A percentile compares a stretch with the other conserved stretches of the same genome.
These are phyloP conservation scores for Fusarium sp. DNA, from an alignment of 2,329 filamentous ascomycete genomes.

Conservation along the genomic window DNA sequence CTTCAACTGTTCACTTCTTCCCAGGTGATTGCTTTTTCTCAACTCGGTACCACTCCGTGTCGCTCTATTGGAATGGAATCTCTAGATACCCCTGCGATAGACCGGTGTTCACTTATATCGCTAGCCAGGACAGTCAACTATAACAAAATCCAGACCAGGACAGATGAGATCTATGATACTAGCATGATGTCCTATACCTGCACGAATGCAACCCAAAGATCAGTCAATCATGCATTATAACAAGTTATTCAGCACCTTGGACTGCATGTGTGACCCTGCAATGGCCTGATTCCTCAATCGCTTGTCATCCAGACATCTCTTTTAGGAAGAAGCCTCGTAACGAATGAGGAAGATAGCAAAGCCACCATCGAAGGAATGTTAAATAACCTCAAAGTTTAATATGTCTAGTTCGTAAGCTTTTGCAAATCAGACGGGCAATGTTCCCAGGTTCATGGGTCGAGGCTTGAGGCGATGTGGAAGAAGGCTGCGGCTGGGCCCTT, in stretches of 20 bases:
- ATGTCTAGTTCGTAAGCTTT: neutral
- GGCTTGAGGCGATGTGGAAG: slow-evolving; percentile 1
- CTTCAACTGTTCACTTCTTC: neutral
- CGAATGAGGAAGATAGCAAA: slow-evolving; percentile 17
- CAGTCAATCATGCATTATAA: slow-evolving; percentile 13
- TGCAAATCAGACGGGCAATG: neutral
- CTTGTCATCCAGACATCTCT: slow-evolving; percentile 16
- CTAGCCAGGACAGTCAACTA: neutral
- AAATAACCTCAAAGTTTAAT: slow-evolving; percentile 40
- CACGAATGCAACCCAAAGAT: slow-evolving; percentile 26
- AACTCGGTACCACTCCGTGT: neutral
- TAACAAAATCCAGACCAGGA: slow-evolving; percentile 16
- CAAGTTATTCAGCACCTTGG: slow-evolving; percentile 18
- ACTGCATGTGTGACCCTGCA: slow-evolving; percentile 29
- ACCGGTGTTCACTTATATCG: neutral
- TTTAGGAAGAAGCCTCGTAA: slow-evolving; percentile 18
- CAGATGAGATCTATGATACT: slow-evolving; percentile 39
- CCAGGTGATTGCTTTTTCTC: neutral
- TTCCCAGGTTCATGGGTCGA: slow-evolving; percentile 21
- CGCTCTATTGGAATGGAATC: slow-evolving; percentile 5
- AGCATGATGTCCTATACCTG: neutral
- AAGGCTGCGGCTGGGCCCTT: neutral
- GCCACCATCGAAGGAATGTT: neutral
- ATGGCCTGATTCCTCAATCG: slow-evolving; percentile 29
- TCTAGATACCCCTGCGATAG: neutral